Evolutionary conservation across 2,329 filamentous ascomycete species (phyloP), one percentile per base, ranked within the genome.

Genomic region (Microdochium paspali): DNA sequence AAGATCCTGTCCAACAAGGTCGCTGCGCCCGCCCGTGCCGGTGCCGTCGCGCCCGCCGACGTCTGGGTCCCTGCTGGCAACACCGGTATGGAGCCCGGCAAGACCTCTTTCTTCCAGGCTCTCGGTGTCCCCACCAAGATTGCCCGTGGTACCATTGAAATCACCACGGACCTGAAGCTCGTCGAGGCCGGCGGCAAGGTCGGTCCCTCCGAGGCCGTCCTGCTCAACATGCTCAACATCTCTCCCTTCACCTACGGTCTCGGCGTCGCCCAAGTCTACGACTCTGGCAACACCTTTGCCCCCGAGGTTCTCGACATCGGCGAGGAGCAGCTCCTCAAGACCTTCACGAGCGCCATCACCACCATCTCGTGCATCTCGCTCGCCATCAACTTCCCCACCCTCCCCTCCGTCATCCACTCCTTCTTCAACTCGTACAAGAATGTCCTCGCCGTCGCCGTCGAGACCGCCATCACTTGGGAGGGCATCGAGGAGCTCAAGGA

Each of bases 51-150:
- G 60, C 93, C 94, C 59, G 74, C 69, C 66, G 94, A 98, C 73
- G 93, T 98, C 70, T 98, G 76, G 79, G 72, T 98, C 60, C 93
- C 93, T 59, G 93, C 90, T 62, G 93, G 93, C 75, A 98, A 98
- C 87, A 98, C 93, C 66, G 93, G 93, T 78, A 98, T 98, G 93
- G 93, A 98, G 76, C 94, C 93, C 70, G 94, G 94, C 74, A 98
- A 98, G 87, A 98, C 93, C 67, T 97, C 93, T 70, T 98, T 98
- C 90, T 98, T 98, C 90, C 93, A 98, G 85, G 93, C 93, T 66
- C 93, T 98, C 75, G 91, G 91, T 89, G 90, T 98, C 70, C 93
- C 93, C 69, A 98, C 93, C 83, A 98, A 98, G 90, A 98, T 98
- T 77, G 93, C 93, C 70, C 93, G 93, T 95, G 94, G 93, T 94